These are phyloP conservation scores for Xylariaceae sp. DNA, from an alignment of 2,329 filamentous ascomycete species.

Conservation along the genomic window DNA sequence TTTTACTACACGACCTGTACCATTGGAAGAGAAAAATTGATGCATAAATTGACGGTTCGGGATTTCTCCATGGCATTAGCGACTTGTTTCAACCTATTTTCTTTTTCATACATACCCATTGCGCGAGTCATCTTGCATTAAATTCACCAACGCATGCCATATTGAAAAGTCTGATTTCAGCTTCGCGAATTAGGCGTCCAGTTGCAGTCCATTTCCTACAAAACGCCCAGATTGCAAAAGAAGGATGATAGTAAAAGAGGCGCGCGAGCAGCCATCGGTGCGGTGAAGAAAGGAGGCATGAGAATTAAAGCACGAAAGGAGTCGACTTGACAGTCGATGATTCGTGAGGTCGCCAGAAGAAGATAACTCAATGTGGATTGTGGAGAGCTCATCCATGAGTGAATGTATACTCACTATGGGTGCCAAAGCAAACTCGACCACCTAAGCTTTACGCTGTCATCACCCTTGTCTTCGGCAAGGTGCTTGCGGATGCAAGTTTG, in stretches of 20 bases:
- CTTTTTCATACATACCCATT: constrained; percentile 34
- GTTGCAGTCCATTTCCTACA: constrained; percentile 19
- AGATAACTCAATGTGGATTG: constrained; percentile 9
- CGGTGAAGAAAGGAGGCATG: too few relatives aligned
- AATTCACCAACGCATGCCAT: constrained; percentile 25
- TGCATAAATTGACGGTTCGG: constrained; percentile 39
- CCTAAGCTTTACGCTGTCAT: constrained; percentile 5
- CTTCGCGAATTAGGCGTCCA: constrained; percentile 26
- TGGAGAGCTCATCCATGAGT: constrained; percentile 11
- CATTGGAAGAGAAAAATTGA: constrained; percentile 40
- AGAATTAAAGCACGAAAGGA: too few relatives aligned
- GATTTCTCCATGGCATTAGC: constrained; percentile 44
- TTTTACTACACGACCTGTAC: constrained; percentile 29
- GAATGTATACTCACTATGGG: constrained; percentile 5
- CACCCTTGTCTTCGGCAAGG: constrained; percentile 4
- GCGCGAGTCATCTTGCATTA: constrained; percentile 27
- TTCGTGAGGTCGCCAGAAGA: constrained; percentile 16
- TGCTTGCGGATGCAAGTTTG: constrained; percentile 7
- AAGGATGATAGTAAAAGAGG: constrained; percentile 20
- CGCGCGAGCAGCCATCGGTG: constrained; percentile 21
- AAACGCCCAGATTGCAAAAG: constrained; percentile 26
- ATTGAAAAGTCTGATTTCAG: constrained; percentile 31
- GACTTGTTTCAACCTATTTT: constrained; percentile 35
- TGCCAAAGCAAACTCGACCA: constrained; percentile 1
- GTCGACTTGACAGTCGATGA: constrained; percentile 1